Base-by-base conservation (phyloP, 768 basidiomycete species). In the Trametes punicea region DNA sequence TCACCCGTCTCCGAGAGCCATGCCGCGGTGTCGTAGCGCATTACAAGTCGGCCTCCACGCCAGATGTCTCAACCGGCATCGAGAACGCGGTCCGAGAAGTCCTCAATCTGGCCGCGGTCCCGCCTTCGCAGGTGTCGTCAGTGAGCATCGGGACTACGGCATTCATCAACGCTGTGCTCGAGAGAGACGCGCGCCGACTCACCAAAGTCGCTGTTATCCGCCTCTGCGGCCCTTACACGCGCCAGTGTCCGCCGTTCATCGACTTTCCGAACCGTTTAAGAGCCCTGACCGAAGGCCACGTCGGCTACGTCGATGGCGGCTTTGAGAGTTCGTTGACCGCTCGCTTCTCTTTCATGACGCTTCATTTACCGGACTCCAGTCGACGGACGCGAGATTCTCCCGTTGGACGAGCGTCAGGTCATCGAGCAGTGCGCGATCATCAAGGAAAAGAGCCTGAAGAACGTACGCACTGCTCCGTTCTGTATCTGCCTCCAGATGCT, bases 181-280 rank as follows among this genome's bases (percentile, higher is more conserved):
- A 85, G 69, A 66, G 76, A 23, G 79, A 85, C 65, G 68, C 76
- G 5, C 58, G 74, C 2, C 73, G 79, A n/a, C 69, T 87, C 13
- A 74, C 77, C 41, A 78, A 78, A 42, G 84, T 87, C 0, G 85
- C 83, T 0, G 83, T 87, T 33, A 74, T 87, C 45, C 78, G 85
- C 52, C 74, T 87, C 6, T 83, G 81, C 42, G 81, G 79, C 3
- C 81, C 81, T 0, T 84, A 81, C 66, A 81, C 81, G 2, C 71
- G 67, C n/a, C 80, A 81, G 30, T 76, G 76, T 16, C 85, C 83
- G 10, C 79, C 85, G 0, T 84, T 81, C 57, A 71, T 78, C 15
- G 78, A 77, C 18, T 83, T 81, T 60, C 82, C 75, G 1, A 64
- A 46, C 23, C 71, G 70, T 18, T 52, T 77, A 16, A 65, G 67